These are phyloP conservation scores for Sclerotinia glacialis DNA, from an alignment of 2,329 filamentous ascomycete species.

Conservation along the genomic window DNA sequence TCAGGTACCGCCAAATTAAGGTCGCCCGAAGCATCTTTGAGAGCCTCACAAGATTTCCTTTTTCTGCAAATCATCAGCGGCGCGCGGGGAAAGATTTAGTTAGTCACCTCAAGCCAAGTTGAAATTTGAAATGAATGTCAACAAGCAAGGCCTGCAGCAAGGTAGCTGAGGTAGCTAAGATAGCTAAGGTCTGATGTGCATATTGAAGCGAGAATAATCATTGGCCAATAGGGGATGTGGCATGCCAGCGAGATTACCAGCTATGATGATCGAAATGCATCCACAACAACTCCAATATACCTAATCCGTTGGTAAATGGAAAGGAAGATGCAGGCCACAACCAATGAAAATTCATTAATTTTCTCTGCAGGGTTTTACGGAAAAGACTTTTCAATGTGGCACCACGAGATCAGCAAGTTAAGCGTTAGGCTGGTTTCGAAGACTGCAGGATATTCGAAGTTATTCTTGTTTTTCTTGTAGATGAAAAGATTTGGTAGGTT, in stretches of 20 bases:
- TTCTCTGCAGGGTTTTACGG: neutral
- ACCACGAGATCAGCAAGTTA: slow-evolving; percentile 7
- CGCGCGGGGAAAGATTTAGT: slow-evolving; percentile 12
- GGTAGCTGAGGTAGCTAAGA: neutral
- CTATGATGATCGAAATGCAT: slow-evolving; percentile 11
- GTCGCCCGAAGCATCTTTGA: slow-evolving; percentile 16
- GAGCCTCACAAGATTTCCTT: slow-evolving; percentile 22
- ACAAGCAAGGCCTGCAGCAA: neutral
- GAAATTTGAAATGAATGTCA: neutral
- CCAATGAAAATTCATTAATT: neutral
- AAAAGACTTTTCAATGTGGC: slow-evolving; percentile 16
- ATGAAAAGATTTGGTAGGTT: neutral
- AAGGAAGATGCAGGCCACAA: neutral
- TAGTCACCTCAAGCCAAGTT: slow-evolving; percentile 1
- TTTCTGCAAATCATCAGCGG: slow-evolving; percentile 19
- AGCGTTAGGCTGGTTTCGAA: neutral
- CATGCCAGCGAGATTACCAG: slow-evolving; percentile 6
- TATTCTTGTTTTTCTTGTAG: neutral
- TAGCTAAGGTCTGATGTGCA: slow-evolving; percentile 18
- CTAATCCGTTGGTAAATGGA: neutral
- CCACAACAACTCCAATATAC: slow-evolving; percentile 1
- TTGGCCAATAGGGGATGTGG: slow-evolving; percentile 11
- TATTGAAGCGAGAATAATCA: slow-evolving; percentile 9
- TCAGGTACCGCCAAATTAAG: slow-evolving; percentile 20
- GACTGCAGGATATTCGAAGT: neutral